Conservation (phyloP, 2,329 filamentous ascomycete genomes). For the Ophiosphaerella korrae region DNA sequence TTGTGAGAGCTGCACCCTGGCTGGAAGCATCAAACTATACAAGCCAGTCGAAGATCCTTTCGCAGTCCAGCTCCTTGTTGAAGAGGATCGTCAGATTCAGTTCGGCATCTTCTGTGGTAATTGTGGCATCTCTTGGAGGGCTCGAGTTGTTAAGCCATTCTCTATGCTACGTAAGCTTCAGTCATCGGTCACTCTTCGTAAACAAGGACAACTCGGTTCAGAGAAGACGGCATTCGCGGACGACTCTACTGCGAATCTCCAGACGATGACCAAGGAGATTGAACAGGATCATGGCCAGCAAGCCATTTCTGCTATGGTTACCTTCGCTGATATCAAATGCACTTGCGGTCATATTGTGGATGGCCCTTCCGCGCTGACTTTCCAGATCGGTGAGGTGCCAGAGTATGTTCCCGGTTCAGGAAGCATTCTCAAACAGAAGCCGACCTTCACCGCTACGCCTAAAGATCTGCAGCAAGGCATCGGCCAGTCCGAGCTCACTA, state of each 20-base stretch:
- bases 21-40: constrained; percentile 26
- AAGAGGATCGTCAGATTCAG: constrained; percentile 12
- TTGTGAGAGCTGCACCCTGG: constrained; percentile 27
- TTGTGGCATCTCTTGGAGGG: constrained; percentile 33
- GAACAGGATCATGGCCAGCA: constrained; percentile 21
- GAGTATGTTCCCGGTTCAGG: neutral
- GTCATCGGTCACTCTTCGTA: constrained; percentile 16
- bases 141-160: constrained; percentile 7
- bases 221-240: constrained; percentile 1
- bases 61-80: constrained; percentile 18
- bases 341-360: constrained; percentile 23
- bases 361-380: constrained; percentile 20
- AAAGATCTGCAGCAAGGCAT: constrained; percentile 25
- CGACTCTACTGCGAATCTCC: constrained; percentile 15
- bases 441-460: constrained; percentile 10
- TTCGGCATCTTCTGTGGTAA: constrained; percentile 33
- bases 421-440: neutral
- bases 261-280: constrained; percentile 11
- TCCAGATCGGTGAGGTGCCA: constrained; percentile 22
- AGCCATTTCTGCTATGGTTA: constrained; percentile 19
- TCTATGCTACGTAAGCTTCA: neutral
- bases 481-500: constrained; percentile 14
- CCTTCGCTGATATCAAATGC: constrained; percentile 27
- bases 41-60: constrained; percentile 31
- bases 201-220: constrained; percentile 1